A percentile compares a stretch with the other conserved stretches of the same genome.
phyloP scores from a whole-genome alignment of 305 asterid genomes.

The Solanum aculeatissimum region DNA sequence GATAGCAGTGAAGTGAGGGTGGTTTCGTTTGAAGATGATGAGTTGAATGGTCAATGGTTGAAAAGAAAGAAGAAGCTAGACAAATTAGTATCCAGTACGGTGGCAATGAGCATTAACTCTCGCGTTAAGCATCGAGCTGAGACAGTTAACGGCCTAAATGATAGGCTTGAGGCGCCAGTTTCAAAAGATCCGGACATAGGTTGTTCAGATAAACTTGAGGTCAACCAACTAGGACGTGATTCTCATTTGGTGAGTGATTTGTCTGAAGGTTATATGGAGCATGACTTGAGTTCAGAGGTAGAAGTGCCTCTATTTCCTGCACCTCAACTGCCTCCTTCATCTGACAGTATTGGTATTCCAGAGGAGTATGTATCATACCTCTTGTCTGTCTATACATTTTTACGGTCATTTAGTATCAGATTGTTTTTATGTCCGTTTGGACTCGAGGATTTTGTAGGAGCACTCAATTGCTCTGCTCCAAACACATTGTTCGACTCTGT shows the following conservation, averaged over 20 bases:
- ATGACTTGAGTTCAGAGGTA: conserved; percentile 18
- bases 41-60: conserved; percentile 45
- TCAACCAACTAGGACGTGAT: conserved; percentile 18
- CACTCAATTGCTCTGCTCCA: conserved; percentile 60
- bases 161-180: conserved; percentile 6
- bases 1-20: conserved; percentile 42
- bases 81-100: conserved; percentile 20
- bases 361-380: conserved; percentile 70
- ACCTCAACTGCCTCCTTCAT: conserved; percentile 86
- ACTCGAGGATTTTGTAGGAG: conserved; percentile 93
- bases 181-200: not conserved
- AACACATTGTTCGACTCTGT: conserved; percentile 85
- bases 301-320: conserved; percentile 53
- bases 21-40: conserved; percentile 48
- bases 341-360: conserved; percentile 71
- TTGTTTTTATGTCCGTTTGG: conserved; percentile 81
- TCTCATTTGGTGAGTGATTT: conserved; percentile 50
- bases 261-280: conserved; percentile 37
- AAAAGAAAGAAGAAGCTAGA: conserved; percentile 50
- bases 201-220: conserved; percentile 12
- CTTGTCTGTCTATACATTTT: conserved; percentile 69
- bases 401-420: conserved; percentile 76
- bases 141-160: not conserved
- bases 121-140: conserved; percentile 11
- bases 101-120: conserved; percentile 4